These are phyloP conservation scores for Zygosaccharomyces sapae DNA, from an alignment of 1,139 yeast genomes.

Conservation along the genomic window DNA sequence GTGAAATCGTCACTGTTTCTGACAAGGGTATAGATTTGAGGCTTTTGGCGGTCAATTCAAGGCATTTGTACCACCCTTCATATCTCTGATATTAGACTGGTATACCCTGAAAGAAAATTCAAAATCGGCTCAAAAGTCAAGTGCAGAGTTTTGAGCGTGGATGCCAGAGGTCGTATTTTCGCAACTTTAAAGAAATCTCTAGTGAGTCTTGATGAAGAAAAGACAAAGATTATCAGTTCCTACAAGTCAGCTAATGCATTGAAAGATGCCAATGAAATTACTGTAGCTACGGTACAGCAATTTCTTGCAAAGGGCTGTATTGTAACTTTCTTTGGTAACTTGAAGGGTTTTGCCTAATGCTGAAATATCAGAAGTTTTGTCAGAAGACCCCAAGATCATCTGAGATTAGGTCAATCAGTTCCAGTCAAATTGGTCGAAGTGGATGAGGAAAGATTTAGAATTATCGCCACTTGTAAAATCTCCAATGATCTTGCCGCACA, in stretches of 20 bases:
- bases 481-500: constrained; percentile 49
- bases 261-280: constrained; percentile 48
- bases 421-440: constrained; percentile 60
- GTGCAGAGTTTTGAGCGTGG: constrained; percentile 55
- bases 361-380: constrained; percentile 88
- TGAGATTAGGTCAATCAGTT: constrained; percentile 82
- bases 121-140: constrained; percentile 76
- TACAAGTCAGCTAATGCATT: constrained; percentile 47
- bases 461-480: constrained; percentile 72
- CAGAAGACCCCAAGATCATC: constrained; percentile 68
- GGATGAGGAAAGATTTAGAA: constrained; percentile 51
- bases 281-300: constrained; percentile 71
- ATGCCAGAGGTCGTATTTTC: constrained; percentile 44
- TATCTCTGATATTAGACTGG: constrained; percentile 77
- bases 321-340: constrained; percentile 73
- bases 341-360: constrained; percentile 78
- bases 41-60: constrained; percentile 58
- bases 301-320: constrained; percentile 76
- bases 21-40: constrained; percentile 67
- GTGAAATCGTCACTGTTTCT: constrained; percentile 59
- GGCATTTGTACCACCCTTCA: constrained; percentile 75
- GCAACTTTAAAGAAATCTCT: constrained; percentile 81
- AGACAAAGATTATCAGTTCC: constrained; percentile 41
- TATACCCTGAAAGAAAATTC: constrained; percentile 88
- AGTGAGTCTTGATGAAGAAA: constrained; percentile 61